Conservation (phyloP, 768 basidiomycete genomes). For the Pleurotus djamor region DNA sequence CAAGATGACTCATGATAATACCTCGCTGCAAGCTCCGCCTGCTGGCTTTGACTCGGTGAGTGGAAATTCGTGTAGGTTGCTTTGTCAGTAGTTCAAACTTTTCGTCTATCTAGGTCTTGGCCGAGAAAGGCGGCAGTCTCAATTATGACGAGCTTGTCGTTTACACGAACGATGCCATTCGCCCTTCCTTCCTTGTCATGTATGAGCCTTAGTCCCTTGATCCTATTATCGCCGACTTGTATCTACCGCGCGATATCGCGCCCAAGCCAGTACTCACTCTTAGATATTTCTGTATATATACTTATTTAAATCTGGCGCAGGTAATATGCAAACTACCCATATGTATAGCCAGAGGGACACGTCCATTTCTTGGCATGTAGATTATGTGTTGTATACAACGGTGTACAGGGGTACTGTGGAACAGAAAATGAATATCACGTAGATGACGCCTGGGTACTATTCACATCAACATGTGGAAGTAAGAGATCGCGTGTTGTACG, state of each 20-base stretch:
- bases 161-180: conserved; percentile 68
- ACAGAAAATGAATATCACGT: background rate
- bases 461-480: background rate
- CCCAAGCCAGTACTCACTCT: background rate
- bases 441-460: background rate
- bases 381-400: background rate
- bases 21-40: conserved; percentile 54
- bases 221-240: background rate
- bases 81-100: conserved; percentile 1
- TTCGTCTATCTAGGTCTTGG: conserved; percentile 47
- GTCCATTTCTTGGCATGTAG: background rate
- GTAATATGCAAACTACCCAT: no score
- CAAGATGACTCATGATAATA: conserved; percentile 61
- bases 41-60: conserved; percentile 65
- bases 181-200: conserved; percentile 69
- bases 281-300: background rate
- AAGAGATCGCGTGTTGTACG: conserved; percentile 39
- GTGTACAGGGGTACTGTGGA: background rate
- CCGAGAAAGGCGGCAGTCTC: conserved; percentile 62
- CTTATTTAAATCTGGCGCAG: no score
- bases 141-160: conserved; percentile 75
- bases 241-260: background rate
- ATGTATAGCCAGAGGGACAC: no score
- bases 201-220: conserved; percentile 45
- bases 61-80: conserved; percentile 11